phyloP scores from a whole-genome alignment of 2,329 filamentous ascomycete species.

The Pseudocercospora macadamiae region DNA sequence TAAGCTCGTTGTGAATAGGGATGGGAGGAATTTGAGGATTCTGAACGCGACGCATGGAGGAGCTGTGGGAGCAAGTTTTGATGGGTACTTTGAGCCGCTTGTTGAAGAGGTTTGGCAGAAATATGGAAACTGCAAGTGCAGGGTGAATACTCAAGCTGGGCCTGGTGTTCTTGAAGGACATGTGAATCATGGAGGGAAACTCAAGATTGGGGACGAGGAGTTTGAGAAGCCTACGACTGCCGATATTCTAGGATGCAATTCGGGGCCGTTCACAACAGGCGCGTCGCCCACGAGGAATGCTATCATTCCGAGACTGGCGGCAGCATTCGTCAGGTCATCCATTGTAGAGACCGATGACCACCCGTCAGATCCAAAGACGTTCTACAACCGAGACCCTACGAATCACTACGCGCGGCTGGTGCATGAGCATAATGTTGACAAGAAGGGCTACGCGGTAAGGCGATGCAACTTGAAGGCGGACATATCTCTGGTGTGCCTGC shows the following conservation, averaged over 20 bases:
- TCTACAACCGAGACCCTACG: conserved; percentile 42
- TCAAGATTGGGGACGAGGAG: conserved; percentile 51
- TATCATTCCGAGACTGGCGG: conserved; percentile 73
- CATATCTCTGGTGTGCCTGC: conserved; percentile 34
- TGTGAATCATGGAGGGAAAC: conserved; percentile 44
- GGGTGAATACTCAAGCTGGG: conserved; percentile 67
- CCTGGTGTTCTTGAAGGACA: conserved; percentile 57
- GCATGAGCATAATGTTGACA: conserved; percentile 62
- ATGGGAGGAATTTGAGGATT: conserved; percentile 45
- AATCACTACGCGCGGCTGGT: conserved; percentile 65
- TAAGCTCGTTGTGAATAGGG: conserved; percentile 55
- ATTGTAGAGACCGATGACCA: conserved; percentile 54
- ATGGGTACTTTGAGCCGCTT: conserved; percentile 57
- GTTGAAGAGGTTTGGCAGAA: conserved; percentile 57
- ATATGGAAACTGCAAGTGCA: conserved; percentile 51
- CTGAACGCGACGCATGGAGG: conserved; percentile 52
- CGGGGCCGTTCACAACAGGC: conserved; percentile 61
- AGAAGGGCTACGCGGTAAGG: conserved; percentile 60
- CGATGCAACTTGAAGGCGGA: background rate
- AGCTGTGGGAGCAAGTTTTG: conserved; percentile 54
- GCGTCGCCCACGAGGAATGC: conserved; percentile 54
- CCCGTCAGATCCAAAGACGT: conserved; percentile 41
- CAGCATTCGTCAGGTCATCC: conserved; percentile 76
- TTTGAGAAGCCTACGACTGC: conserved; percentile 63
- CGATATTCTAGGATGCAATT: conserved; percentile 71